Evolutionary conservation across 352 stramenopile species (phyloP).

Genomic region (Phytophthora idaei): DNA sequence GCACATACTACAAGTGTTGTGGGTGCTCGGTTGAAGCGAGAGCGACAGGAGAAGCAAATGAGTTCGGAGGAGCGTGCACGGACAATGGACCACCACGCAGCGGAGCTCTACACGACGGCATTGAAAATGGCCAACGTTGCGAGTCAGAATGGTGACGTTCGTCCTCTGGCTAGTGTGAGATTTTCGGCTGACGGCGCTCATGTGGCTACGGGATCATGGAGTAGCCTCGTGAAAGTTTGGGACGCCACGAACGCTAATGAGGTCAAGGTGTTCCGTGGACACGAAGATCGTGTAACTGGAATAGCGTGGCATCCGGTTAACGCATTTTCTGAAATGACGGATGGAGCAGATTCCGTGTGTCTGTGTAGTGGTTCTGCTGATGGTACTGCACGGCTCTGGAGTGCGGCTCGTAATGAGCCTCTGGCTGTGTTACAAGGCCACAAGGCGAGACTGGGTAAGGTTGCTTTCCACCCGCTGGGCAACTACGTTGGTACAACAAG

Average conservation of each 20-base stretch:
- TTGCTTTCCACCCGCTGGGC: constrained; percentile 96
- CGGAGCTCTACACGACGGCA: constrained; percentile 79
- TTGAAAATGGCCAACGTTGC: constrained; percentile 86
- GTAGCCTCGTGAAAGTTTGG: constrained; percentile 95
- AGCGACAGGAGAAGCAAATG: constrained; percentile 47
- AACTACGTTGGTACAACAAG: constrained; percentile 93
- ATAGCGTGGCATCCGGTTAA: constrained; percentile 80
- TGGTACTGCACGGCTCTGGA: constrained; percentile 79
- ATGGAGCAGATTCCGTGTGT: constrained; percentile 59
- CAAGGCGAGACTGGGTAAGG: constrained; percentile 75
- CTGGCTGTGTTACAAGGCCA: constrained; percentile 74
- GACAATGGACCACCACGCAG: constrained; percentile 62
- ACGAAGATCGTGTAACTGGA: constrained; percentile 89
- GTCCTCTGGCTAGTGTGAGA: constrained; percentile 83
- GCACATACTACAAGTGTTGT: constrained; percentile 76
- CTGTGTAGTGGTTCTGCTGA: constrained; percentile 85
- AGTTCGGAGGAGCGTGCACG: constrained; percentile 50
- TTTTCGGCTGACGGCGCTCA: constrained; percentile 68
- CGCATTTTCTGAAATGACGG: constrained; percentile 64
- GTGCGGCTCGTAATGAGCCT: constrained; percentile 52
- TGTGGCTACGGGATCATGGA: constrained; percentile 93
- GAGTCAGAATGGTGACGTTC: constrained; percentile 95
- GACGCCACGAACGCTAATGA: constrained; percentile 72
- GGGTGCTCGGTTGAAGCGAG: constrained; percentile 56
- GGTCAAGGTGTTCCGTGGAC: constrained; percentile 82